Conservation (phyloP, 2,329 filamentous ascomycete species). For the Stachybotrys echinatus region DNA sequence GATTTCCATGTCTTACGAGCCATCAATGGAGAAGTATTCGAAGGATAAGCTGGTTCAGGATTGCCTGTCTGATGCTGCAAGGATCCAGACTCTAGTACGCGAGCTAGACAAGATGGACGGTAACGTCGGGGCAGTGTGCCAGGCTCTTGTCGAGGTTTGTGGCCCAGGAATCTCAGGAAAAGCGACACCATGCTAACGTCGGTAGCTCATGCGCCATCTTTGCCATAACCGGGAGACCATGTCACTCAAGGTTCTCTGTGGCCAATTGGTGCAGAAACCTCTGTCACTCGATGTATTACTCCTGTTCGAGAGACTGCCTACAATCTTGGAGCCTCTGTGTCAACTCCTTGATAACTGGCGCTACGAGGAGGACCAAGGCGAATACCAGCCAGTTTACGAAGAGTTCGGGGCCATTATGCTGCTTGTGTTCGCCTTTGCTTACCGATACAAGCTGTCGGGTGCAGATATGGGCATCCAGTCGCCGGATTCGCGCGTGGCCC, state of each 20-base stretch:
- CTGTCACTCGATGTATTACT: slow-evolving; percentile 69
- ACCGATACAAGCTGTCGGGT: slow-evolving; percentile 64
- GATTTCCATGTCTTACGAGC: slow-evolving; percentile 73
- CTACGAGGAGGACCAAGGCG: slow-evolving; percentile 77
- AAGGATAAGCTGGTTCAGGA: slow-evolving; percentile 76
- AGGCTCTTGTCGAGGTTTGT: slow-evolving; percentile 66
- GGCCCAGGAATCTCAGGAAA: not conserved
- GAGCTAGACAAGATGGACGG: slow-evolving; percentile 88
- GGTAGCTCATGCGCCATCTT: slow-evolving; percentile 60
- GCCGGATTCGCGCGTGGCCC: slow-evolving; percentile 62
- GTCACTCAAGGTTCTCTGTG: slow-evolving; percentile 71
- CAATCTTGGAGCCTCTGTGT: slow-evolving; percentile 69
- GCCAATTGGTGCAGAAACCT: slow-evolving; percentile 66
- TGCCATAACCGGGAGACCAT: slow-evolving; percentile 73
- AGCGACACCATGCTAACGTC: slow-evolving; percentile 4
- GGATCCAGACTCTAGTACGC: slow-evolving; percentile 68
- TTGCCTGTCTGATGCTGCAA: slow-evolving; percentile 70
- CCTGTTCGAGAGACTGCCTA: slow-evolving; percentile 65
- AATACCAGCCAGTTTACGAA: slow-evolving; percentile 81
- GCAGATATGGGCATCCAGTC: slow-evolving; percentile 58
- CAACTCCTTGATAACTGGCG: slow-evolving; percentile 72
- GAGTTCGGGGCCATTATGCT: slow-evolving; percentile 77
- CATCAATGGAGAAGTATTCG: slow-evolving; percentile 66
- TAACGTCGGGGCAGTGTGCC: slow-evolving; percentile 80
- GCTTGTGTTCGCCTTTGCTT: slow-evolving; percentile 67